A percentile compares a stretch with the other conserved stretches of the same genome.
Evolutionary conservation across 2,329 filamentous ascomycete genomes (phyloP).

Genomic region (Drechslerella dactyloides): DNA sequence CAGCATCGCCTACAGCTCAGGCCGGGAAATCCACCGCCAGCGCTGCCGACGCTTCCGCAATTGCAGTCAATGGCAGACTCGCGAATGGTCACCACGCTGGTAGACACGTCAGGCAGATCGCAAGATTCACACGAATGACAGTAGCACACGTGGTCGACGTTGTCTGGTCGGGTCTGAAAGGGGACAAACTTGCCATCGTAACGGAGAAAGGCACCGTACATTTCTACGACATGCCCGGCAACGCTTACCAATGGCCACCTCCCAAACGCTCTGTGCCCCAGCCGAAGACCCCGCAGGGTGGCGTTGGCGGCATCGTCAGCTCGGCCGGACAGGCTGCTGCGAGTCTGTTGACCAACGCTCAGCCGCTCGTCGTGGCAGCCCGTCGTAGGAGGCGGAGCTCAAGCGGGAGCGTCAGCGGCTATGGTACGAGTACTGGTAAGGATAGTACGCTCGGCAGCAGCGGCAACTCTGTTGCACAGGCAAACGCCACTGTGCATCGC

Average conservation of each 20-base stretch:
- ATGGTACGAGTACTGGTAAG: constrained; percentile 60
- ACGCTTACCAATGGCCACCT: constrained; percentile 86
- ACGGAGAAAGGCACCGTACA: constrained; percentile 96
- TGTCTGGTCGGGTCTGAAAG: constrained; percentile 80
- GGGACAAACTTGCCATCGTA: constrained; percentile 83
- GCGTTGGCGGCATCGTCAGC: constrained; percentile 63
- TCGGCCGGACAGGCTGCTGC: constrained; percentile 67
- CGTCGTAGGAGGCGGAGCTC: constrained; percentile 60
- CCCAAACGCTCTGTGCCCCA: constrained; percentile 61
- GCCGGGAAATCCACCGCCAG: constrained; percentile 37
- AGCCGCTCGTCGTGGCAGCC: constrained; percentile 71
- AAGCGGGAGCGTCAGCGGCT: constrained; percentile 51
- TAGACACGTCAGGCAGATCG: constrained; percentile 77
- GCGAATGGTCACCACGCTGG: constrained; percentile 58
- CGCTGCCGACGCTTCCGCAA: constrained; percentile 28
- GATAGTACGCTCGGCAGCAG: constrained; percentile 59
- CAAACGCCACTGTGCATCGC: constrained; percentile 59
- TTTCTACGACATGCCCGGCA: constrained; percentile 82
- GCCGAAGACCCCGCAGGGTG: constrained; percentile 51
- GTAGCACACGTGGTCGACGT: constrained; percentile 90
- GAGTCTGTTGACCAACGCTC: constrained; percentile 69
- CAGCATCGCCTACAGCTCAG: constrained; percentile 60
- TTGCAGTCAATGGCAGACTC: constrained; percentile 41
- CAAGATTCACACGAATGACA: constrained; percentile 88
- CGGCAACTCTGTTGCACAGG: constrained; percentile 58